Evolutionary conservation across 179 eudicot genomes (phyloP).

Genomic region (Pouteria campechiana): DNA sequence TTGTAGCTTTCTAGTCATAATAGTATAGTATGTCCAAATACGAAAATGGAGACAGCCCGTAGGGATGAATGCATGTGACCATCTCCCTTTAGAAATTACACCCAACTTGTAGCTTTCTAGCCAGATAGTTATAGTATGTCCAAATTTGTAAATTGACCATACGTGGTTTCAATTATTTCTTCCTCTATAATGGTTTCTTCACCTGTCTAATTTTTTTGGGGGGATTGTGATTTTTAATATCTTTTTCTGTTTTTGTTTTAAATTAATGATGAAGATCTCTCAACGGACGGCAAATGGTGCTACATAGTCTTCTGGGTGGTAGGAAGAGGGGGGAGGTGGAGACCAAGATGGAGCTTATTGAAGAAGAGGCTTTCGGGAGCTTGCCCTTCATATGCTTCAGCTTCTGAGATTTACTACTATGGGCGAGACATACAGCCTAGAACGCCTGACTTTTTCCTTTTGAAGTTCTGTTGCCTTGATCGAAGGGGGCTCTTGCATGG

Average conservation of each 20-base stretch:
- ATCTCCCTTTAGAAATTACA: too few species aligned
- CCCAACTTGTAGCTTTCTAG: too few species aligned
- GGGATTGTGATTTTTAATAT: not conserved
- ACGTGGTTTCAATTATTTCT: too few species aligned
- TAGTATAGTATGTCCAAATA: too few species aligned
- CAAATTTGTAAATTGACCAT: too few species aligned
- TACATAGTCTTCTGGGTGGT: conserved; percentile 72
- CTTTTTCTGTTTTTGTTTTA: not conserved
- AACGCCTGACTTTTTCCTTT: conserved; percentile 68
- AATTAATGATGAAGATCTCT: conserved; percentile 40
- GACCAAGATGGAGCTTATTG: conserved; percentile 69
- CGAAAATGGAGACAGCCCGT: too few species aligned
- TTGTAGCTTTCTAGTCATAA: too few species aligned
- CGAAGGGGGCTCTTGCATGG: conserved; percentile 79
- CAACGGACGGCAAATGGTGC: conserved; percentile 96
- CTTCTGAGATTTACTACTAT: conserved; percentile 60
- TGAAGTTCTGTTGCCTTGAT: conserved; percentile 65
- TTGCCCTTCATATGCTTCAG: conserved; percentile 74
- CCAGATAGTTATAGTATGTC: too few species aligned
- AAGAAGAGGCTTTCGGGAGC: conserved; percentile 64
- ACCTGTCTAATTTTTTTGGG: not conserved
- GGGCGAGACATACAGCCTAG: conserved; percentile 38
- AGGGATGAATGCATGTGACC: too few species aligned
- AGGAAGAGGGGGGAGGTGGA: conserved; percentile 36
- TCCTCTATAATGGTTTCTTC: too few species aligned